Conservation (phyloP, 2,329 filamentous ascomycete species). For the Colletotrichum sansevieriae region DNA sequence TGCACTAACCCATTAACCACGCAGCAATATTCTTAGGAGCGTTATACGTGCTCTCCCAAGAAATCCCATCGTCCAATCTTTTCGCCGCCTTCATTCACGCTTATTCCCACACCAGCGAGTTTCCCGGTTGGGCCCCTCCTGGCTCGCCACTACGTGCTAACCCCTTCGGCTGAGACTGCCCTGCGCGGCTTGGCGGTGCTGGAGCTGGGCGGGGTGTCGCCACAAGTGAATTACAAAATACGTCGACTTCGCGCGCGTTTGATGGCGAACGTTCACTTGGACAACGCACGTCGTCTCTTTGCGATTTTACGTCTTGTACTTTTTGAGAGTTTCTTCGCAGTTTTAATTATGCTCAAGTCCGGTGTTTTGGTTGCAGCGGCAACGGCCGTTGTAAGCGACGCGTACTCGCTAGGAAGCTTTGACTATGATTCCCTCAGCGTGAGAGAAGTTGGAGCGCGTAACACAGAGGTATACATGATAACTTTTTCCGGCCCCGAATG, state of each 20-base stretch:
- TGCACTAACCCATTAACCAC: constrained; percentile 16
- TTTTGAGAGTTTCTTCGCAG: background rate
- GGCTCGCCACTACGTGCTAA: constrained; percentile 23
- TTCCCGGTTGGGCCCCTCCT: background rate
- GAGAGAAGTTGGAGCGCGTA: constrained; percentile 54
- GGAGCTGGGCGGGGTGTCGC: constrained; percentile 1
- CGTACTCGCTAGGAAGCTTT: background rate
- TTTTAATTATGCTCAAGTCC: background rate
- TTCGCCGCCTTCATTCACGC: constrained; percentile 12
- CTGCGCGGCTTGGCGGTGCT: background rate
- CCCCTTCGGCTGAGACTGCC: constrained; percentile 14
- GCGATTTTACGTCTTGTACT: background rate
- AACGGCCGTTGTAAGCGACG: background rate
- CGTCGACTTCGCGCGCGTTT: background rate
- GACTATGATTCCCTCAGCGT: constrained; percentile 18
- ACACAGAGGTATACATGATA: constrained; percentile 49
- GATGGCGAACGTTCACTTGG: background rate
- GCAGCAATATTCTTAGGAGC: background rate
- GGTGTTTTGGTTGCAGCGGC: background rate
- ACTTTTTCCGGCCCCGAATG: accelerated
- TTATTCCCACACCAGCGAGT: background rate
- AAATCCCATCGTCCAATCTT: constrained; percentile 24
- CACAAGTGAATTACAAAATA: constrained; percentile 26
- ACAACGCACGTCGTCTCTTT: background rate
- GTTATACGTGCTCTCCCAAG: constrained; percentile 12